Percentiles rank a stretch among this genome's conserved stretches.
Evolutionary conservation across 2,329 filamentous ascomycete species (phyloP).

Genomic region (Apiospora arundinis): DNA sequence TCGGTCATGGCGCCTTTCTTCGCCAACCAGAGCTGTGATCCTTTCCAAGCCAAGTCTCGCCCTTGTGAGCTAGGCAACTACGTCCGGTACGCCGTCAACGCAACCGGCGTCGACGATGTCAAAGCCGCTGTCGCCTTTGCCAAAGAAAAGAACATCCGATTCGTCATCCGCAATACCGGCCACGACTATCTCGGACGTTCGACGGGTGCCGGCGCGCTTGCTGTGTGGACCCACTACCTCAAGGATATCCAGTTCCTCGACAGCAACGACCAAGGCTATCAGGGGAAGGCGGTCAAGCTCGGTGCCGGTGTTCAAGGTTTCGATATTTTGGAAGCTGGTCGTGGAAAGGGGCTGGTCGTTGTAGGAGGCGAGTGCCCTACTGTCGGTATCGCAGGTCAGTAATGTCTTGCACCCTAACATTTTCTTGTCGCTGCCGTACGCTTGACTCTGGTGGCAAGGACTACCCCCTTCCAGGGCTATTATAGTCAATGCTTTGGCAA

Average conservation of each 20-base stretch:
- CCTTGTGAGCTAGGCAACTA: conserved; percentile 26
- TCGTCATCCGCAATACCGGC: conserved; percentile 57
- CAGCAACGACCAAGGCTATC: conserved; percentile 44
- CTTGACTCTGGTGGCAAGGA: not conserved
- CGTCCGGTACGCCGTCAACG: conserved; percentile 25
- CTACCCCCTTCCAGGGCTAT: too few relatives aligned
- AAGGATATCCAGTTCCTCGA: conserved; percentile 44
- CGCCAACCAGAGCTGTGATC: conserved; percentile 27
- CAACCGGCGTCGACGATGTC: conserved; percentile 21
- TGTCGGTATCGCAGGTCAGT: conserved; percentile 54
- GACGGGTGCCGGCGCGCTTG: conserved; percentile 56
- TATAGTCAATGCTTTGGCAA: not conserved
- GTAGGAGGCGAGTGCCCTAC: conserved; percentile 57
- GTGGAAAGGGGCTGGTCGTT: conserved; percentile 46
- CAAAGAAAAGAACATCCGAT: conserved; percentile 47
- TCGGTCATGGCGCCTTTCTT: conserved; percentile 28
- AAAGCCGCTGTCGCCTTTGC: conserved; percentile 30
- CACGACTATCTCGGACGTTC: conserved; percentile 58
- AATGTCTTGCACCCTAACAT: not conserved
- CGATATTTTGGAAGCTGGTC: conserved; percentile 49
- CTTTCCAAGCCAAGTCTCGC: conserved; percentile 19
- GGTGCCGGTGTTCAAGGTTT: conserved; percentile 55
- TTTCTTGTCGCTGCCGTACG: not conserved
- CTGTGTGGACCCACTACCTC: conserved; percentile 55
- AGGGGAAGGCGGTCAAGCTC: conserved; percentile 53